Evolutionary conservation across 306 rosid genomes (phyloP), one percentile per base, ranked within the genome.

Genomic region (Citrullus colocynthis): DNA sequence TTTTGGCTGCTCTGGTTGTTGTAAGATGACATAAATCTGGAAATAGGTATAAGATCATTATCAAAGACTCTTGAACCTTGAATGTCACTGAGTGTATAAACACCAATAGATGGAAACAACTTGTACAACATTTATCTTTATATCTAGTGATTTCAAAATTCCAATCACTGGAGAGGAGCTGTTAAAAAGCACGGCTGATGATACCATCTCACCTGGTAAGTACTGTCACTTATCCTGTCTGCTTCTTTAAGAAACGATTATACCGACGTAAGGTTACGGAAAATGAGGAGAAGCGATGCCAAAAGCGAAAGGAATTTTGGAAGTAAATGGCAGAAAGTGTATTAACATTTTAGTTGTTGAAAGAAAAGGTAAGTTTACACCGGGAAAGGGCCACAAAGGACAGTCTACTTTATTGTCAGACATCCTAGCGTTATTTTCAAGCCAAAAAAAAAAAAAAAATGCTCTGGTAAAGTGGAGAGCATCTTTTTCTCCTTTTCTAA

Each of bases 1-100:
- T 52, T 17, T 74, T 36, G 78, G 45, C 34, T 74, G 42, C 62
- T 73, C 77, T 74, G 48, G 17, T 74, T 74, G 78, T 34, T 74
- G 63, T 74, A 74, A 51, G 61, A 74, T 36, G n/a, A 34, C 63
- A 74, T 17, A 51, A 32, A 48, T 48, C 76, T 71, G 42, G 54
- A 45, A 45, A 48, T 42, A 72, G 59, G n/a, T 72, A 17, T 48
- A 28, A 42, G 55, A 30, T 30, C 14, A 28, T 13, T 72, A 34
- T 34, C 16, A 30, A 16, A 51, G 24, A 73, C 30, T 73, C 45
- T 73, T 51, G 62, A 21, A 73, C 77, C 30, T 71, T 45, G 59
- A 72, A 72, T 72, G 77, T 24, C 77, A 52, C 5, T 42, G 34
- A 54, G 24, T 34, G 63, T 32, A 74, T 74, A 52, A 52, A 74